phyloP scores from a whole-genome alignment of 2,329 filamentous ascomycete species.

The Arthrobotrys musiformis region DNA sequence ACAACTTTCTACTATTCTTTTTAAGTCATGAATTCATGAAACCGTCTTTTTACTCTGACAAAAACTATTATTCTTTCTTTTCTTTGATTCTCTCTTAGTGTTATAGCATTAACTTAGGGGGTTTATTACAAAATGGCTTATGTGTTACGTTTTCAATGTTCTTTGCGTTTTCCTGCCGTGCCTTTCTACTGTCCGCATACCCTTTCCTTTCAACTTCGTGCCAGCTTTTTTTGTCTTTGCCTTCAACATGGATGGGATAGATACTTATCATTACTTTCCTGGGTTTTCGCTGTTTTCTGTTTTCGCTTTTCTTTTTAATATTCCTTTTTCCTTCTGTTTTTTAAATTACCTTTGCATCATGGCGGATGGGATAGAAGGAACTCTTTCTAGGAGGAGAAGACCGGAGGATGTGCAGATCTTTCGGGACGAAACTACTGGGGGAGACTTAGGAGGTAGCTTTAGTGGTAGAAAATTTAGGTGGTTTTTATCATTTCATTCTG shows the following conservation, averaged over 20 bases:
- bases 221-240: constrained; percentile 56
- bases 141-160: constrained; percentile 20
- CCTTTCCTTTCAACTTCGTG: constrained; percentile 22
- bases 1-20: background rate
- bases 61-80: background rate
- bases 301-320: constrained; percentile 2
- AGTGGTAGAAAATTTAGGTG: too few species aligned
- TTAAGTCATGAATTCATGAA: constrained; percentile 22
- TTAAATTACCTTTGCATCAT: constrained; percentile 20
- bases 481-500: too few species aligned
- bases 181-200: constrained; percentile 10
- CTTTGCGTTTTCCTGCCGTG: background rate
- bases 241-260: constrained; percentile 52
- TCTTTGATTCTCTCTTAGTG: background rate
- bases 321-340: background rate
- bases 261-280: constrained; percentile 38
- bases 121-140: constrained; percentile 53
- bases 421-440: background rate
- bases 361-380: constrained; percentile 32
- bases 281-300: constrained; percentile 10
- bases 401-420: constrained; percentile 62
- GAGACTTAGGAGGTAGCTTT: too few species aligned
- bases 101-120: constrained; percentile 54
- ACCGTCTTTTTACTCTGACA: background rate
- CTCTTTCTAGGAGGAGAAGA: background rate